Evolutionary conservation across 495 filamentous ascomycete species (phyloP), one percentile per base, ranked within the genome.

Genomic region (Penicillium malachiteum): DNA sequence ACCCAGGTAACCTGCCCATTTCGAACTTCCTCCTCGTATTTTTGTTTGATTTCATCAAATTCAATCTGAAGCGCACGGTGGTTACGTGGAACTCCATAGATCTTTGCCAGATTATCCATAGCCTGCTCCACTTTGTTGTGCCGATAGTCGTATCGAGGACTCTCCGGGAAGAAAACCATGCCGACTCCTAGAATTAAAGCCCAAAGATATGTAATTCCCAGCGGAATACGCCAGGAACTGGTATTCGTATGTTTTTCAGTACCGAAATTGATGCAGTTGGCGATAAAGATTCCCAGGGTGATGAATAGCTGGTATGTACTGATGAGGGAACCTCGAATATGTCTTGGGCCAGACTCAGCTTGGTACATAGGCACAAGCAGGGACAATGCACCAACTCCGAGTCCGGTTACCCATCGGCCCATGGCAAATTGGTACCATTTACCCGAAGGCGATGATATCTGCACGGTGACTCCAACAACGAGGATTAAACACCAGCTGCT

Each of bases 301-400:
- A 96, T 89, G 74, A 94, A 91, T 3, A 94, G 78, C 71, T 94
- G 90, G 70, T 96, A 94, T 63, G 71, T 71, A 53, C 71, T 75
- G 38, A 90, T 79, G 37, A 89, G 64, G 7, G 87, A 70, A 45
- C 86, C 86, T 54, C 87, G 81, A 55, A 90, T 79, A 42, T 85
- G 81, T 48, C 76, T 66, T 0, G 85, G 85, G 33, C 78, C 82
- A 33, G 82, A 84, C 66, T 90, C 86, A 21, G 81, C 82, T 71
- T 88, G 85, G 59, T 88, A 90, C 79, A 90, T 84, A 10, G 87
- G 87, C 0, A 90, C 84, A 7, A 84, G 67, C 21, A 91, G 79
- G 4, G 83, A 88, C 7, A 88, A 67, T 0, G 81, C 79, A 26
- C 87, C 88, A 13, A 91, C 86, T 11, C 87, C 87, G 13, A 85